phyloP scores from a whole-genome alignment of 2,329 filamentous ascomycete genomes.

The Ilyonectria sp. region DNA sequence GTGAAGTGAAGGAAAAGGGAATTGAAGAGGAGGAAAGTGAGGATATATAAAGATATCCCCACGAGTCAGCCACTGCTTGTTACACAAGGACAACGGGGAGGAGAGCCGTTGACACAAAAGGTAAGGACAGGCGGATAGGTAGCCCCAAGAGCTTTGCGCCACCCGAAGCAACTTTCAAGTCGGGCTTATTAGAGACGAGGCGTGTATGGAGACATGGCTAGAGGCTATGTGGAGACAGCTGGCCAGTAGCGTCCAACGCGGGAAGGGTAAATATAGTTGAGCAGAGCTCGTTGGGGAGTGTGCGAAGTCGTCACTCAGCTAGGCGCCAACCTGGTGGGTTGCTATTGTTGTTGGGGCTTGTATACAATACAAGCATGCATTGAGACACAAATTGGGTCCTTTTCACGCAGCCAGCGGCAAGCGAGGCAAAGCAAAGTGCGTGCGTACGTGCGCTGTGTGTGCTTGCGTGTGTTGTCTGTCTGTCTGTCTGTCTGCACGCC shows the following conservation, averaged over 20 bases:
- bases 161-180: conserved; percentile 32
- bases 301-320: background rate
- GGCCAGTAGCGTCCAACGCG: background rate
- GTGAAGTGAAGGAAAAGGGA: background rate
- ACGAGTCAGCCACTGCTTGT: conserved; percentile 30
- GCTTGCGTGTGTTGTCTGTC: conserved; percentile 25
- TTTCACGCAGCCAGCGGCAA: background rate
- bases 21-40: conserved; percentile 19
- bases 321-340: background rate
- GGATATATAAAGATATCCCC: conserved; percentile 36
- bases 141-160: conserved; percentile 42
- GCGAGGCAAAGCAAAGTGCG: conserved; percentile 7
- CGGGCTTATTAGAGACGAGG: conserved; percentile 16
- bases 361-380: conserved; percentile 6
- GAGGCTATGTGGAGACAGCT: conserved; percentile 28
- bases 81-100: conserved; percentile 32
- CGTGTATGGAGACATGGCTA: conserved; percentile 12
- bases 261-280: conserved; percentile 17
- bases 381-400: conserved; percentile 1
- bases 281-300: background rate
- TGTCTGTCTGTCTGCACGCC: background rate
- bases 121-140: conserved; percentile 32
- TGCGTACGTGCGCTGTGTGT: background rate
- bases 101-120: conserved; percentile 36
- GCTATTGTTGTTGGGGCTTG: background rate